phyloP scores from a whole-genome alignment of 169 alveolate species.

The Eimeria praecox region DNA sequence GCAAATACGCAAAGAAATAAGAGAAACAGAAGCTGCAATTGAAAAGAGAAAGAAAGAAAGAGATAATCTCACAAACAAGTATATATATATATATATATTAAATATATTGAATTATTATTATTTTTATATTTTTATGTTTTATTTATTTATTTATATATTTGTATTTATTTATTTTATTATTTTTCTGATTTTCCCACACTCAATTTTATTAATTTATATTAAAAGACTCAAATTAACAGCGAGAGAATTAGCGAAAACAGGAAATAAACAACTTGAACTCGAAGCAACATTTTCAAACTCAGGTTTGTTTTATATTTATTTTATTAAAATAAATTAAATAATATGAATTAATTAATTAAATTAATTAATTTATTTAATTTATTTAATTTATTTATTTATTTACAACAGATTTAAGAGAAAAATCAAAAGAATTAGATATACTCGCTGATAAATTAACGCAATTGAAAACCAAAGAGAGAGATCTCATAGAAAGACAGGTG shows the following conservation, averaged over 20 bases:
- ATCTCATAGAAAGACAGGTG: constrained; percentile 63
- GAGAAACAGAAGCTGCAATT: constrained; percentile 71
- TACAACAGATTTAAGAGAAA: constrained; percentile 76
- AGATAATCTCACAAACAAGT: constrained; percentile 74
- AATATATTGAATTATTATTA: neutral
- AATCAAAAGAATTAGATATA: constrained; percentile 76
- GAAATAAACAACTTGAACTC: constrained; percentile 30
- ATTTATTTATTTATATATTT: neutral
- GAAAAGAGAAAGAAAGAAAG: constrained; percentile 77
- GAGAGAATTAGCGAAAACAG: constrained; percentile 71
- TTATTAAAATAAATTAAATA: neutral
- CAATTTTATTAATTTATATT: constrained; percentile 5
- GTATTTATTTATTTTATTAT: neutral
- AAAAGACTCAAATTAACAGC: constrained; percentile 73
- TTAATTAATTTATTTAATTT: neutral
- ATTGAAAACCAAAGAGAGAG: constrained; percentile 58
- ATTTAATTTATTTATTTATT: neutral
- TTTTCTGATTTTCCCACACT: neutral
- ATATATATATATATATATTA: neutral
- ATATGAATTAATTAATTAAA: neutral
- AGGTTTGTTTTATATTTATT: constrained; percentile 2
- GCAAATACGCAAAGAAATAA: constrained; percentile 73
- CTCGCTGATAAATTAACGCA: constrained; percentile 70
- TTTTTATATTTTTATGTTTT: neutral
- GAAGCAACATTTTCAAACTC: constrained; percentile 72